Base-by-base conservation (phyloP, 129 eudicot genomes). In the Flaveria brownii region DNA sequence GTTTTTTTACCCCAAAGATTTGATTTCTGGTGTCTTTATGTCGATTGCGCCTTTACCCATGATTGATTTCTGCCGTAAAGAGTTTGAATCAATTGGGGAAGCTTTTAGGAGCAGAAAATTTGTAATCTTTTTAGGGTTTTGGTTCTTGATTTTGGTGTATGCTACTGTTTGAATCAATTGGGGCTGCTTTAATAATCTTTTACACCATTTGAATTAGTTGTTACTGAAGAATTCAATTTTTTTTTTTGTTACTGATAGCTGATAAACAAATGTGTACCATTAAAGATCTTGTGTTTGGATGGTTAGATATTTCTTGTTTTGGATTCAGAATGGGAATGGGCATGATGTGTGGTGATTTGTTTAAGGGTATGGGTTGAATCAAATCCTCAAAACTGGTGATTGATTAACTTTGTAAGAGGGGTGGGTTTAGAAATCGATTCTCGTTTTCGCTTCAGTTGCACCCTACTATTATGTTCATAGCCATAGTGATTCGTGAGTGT, bases 1-100 rank as follows among this genome's bases (percentile, higher is more conserved):
- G 36, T 30, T 3, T 30, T 4, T 30, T 2, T 30, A 30, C 36
- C 56, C 5, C 26, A 62, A 62, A 63, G 25, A 14, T 80, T 67
- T 68, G 64, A 73, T 13, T 28, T 74, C 3, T 17, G 46, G 59
- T 66, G 26, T 66, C 23, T 45, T 50, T 70, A 18, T 74, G 10
- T 66, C 11, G 65, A 67, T 80, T 79, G 14, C 23, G 9, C n/a
- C 43, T 43, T 33, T 43, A 33, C 54, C 66, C 80, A 55, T 66
- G 8, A 50, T 28, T 67, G 45, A 14, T 76, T 55, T 17, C 3
- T 67, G 52, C 5, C 5, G 9, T 20, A 45, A 73, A 57, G 16
- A 39, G 51, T 75, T 61, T 25, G 42, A 5, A 20, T 17, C 16
- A 51, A 76, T 76, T 65, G 65, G 54, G 65, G 73, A 18, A 50